Conservation (phyloP, 768 basidiomycete genomes). For the Hemileccinum rubropunctum region DNA sequence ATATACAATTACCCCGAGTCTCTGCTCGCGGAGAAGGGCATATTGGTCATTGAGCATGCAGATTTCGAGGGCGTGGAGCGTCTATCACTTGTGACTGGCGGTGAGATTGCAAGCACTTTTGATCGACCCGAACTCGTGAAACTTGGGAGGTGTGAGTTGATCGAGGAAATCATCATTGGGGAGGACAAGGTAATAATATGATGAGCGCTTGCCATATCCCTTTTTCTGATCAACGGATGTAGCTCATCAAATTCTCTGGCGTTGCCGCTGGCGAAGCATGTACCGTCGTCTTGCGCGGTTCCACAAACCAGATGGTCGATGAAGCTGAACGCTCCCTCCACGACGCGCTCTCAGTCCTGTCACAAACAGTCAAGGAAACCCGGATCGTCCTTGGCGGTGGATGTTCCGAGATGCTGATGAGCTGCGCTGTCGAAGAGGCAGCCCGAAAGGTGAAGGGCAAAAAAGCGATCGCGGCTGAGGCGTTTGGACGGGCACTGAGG, state of each 20-base stretch:
- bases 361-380: conserved; percentile 97
- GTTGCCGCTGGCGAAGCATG: conserved; percentile 98
- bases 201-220: background rate
- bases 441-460: conserved; percentile 86
- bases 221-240: conserved; percentile 3
- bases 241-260: conserved; percentile 99
- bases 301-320: conserved; percentile 98
- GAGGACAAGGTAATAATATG: conserved; percentile 81
- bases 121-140: conserved; percentile 90
- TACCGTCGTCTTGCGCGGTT: conserved; percentile 95
- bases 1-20: conserved; percentile 99
- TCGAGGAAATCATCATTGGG: conserved; percentile 99
- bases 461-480: conserved; percentile 93
- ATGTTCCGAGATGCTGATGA: conserved; percentile 98
- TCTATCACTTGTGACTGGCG: conserved; percentile 92
- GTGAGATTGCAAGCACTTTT: conserved; percentile 96
- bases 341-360: conserved; percentile 95
- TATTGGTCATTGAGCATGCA: conserved; percentile 96
- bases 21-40: conserved; percentile 89
- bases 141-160: conserved; percentile 88
- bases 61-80: conserved; percentile 99
- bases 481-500: conserved; percentile 83
- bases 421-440: conserved; percentile 87
- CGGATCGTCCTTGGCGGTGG: conserved; percentile 93
- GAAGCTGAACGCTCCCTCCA: conserved; percentile 98